Evolutionary conservation across 2,329 filamentous ascomycete genomes (phyloP), one percentile per base, ranked within the genome.

Genomic region (Sporothrix schenckii): DNA sequence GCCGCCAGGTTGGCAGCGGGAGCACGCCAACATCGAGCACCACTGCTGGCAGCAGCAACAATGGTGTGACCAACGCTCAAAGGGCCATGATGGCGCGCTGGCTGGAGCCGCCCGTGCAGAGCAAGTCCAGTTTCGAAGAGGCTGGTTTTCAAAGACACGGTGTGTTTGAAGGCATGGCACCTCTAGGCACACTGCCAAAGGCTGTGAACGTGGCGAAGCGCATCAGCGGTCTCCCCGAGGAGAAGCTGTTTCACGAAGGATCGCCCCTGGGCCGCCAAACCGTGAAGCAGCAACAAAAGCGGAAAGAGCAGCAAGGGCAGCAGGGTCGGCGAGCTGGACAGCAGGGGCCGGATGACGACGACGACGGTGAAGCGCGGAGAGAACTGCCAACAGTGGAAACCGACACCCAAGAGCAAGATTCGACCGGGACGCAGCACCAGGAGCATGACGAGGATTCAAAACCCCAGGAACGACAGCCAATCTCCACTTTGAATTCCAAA

Each of bases 161-260:
- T 73, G 91, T 96, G 21, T 83, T 96, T 71, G 90, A 92, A 79
- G 90, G 90, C 76, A 97, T 97, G 93, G 89, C 89, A 68, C 90
- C 93, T 34, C 82, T 97, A 70, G 93, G 93, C 53, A 86, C 89
- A 69, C 84, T 89, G 75, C 93, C 93, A 14, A 88, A 87, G 80
- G 85, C 84, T 27, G 80, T 85, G 13, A 70, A 21, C 63, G 86
- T 88, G 77, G 83, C 89, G 74, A 88, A 88, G 78, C 75, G 70
- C 74, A 30, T 73, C 44, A 72, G 27, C 67, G 70, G 54, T 21
- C 60, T 70, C 11, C 39, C 52, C 11, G 73, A 73, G 44, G 73
- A 74, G 39, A 71, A 72, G 41, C 34, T 44, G 13, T 72, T 71
- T 47, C 52, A 66, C 10, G 70, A 71, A 3, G 27, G 47, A n/a